Evolutionary conservation across 192 early-diverging fungal genomes (phyloP), one percentile per base, ranked within the genome.

Genomic region (Coemansia sp.): DNA sequence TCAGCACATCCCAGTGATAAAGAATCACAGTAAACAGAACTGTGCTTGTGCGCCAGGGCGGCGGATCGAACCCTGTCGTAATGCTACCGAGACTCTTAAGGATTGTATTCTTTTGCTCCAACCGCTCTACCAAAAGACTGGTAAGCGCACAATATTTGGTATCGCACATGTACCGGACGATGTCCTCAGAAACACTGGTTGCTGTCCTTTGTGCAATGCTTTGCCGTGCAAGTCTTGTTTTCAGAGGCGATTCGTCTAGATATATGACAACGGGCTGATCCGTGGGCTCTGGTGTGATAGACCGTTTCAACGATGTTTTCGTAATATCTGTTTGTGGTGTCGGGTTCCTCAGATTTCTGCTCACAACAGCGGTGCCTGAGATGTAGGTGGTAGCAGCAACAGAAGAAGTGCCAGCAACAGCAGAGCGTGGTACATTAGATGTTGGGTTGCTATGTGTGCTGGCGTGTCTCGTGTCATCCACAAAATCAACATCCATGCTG

Each of bases 1-100:
- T 45, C 50, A 81, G 55, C 5, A 64, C 41, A 17, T 54, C 44
- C 74, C 79, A 76, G 38, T 81, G 70, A 43, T 55, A 72, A 5
- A 76, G 39, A 12, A 81, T 60, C 3, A 70, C 46, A 0, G 79
- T 81, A 13, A 81, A 55, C 40, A 81, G 58, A 9, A 61, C 61
- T 11, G 79, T 81, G 38, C 67, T 56, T 49, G 73, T 76, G 12
- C n/a, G 58, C 79, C 79, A 81, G 8, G 79, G 79, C 12, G 74
- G 79, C 3, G 25, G 41, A 38, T 39, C 60, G 55, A 81, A 81
- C 20, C 49, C 11, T 37, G 48, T 14, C 45, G 11, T 40, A 58
- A 46, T 0, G 39, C n/a, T 16, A 8, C 10, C 39, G 17, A 46
- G 43, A 20, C 14, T 5, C 2, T 51, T 37, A 57, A 68, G 68